These are phyloP conservation scores for Discostella pseudostelligera DNA, from an alignment of 108 stramenopile genomes.

Conservation along the genomic window DNA sequence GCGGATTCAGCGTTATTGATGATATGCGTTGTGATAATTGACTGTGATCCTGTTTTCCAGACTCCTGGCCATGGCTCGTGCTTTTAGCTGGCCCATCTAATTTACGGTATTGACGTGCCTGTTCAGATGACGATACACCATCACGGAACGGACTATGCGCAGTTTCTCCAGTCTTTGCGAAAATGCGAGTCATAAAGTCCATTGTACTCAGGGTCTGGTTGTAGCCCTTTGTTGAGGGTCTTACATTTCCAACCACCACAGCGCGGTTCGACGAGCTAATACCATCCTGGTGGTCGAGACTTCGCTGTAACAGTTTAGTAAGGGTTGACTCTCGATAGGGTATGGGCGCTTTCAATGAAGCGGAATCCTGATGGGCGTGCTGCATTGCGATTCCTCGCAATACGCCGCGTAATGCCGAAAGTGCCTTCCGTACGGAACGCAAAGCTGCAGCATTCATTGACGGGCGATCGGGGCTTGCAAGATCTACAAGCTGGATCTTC, in stretches of 20 bases:
- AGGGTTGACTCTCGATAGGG: slow-evolving; percentile 73
- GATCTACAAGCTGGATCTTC: slow-evolving; percentile 52
- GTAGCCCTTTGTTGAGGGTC: slow-evolving; percentile 52
- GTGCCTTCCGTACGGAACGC: slow-evolving; percentile 51
- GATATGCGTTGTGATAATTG: slow-evolving; percentile 1
- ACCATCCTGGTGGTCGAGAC: slow-evolving; percentile 46
- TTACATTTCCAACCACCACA: slow-evolving; percentile 60
- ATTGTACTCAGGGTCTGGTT: slow-evolving; percentile 64
- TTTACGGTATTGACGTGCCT: not conserved
- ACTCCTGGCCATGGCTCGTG: not conserved
- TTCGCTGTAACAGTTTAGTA: slow-evolving; percentile 75
- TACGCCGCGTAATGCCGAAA: slow-evolving; percentile 52
- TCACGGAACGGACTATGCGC: slow-evolving; percentile 52
- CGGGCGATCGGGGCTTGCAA: slow-evolving; percentile 44
- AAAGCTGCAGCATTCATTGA: slow-evolving; percentile 17
- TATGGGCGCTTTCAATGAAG: slow-evolving; percentile 24
- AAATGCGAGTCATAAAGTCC: slow-evolving; percentile 61
- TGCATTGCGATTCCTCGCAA: slow-evolving; percentile 41
- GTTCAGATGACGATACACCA: not conserved
- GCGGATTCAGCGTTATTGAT: slow-evolving; percentile 14
- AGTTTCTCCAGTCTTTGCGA: slow-evolving; percentile 51
- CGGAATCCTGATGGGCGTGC: not conserved
- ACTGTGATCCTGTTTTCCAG: not conserved
- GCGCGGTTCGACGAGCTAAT: slow-evolving; percentile 22
- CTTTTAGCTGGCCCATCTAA: not conserved